phyloP scores from a whole-genome alignment of 73 alveolate genomes.

The Durusdinium trenchii region DNA sequence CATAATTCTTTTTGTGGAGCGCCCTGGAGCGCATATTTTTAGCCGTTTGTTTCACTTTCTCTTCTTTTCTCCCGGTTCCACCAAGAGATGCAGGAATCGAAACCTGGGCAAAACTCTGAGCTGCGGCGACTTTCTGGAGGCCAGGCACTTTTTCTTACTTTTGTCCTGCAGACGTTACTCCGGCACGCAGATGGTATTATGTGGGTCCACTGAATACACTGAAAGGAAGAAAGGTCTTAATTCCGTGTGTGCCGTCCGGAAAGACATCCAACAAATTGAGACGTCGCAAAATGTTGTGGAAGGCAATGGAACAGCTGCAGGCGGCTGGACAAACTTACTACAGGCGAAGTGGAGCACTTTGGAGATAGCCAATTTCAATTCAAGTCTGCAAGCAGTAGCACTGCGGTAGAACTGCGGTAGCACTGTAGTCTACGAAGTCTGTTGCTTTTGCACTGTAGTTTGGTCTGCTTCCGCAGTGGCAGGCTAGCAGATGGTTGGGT shows the following conservation, averaged over 20 bases:
- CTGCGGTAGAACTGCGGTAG: no score
- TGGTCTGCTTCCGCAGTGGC: background rate
- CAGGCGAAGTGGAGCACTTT: conserved; percentile 10
- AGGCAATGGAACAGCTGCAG: conserved; percentile 73
- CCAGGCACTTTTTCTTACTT: background rate
- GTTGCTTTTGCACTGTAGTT: no score
- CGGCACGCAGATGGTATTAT: background rate
- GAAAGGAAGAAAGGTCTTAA: no score
- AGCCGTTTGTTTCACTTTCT: background rate
- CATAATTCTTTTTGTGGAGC: background rate
- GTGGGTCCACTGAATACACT: no score
- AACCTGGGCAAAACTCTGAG: conserved; percentile 8
- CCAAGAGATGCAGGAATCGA: conserved; percentile 19
- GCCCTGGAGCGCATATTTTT: background rate
- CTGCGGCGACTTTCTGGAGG: conserved; percentile 84
- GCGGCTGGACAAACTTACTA: conserved; percentile 31
- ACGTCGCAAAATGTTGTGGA: background rate
- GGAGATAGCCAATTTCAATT: background rate
- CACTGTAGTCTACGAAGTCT: no score
- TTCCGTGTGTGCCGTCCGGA: no score
- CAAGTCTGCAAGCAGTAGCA: no score
- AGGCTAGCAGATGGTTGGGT: conserved; percentile 92
- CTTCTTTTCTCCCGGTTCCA: background rate
- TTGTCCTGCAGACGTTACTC: background rate
- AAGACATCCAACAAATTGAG: no score